These are phyloP conservation scores for Leccinum variicolor DNA, from an alignment of 768 basidiomycete genomes.

Conservation along the genomic window DNA sequence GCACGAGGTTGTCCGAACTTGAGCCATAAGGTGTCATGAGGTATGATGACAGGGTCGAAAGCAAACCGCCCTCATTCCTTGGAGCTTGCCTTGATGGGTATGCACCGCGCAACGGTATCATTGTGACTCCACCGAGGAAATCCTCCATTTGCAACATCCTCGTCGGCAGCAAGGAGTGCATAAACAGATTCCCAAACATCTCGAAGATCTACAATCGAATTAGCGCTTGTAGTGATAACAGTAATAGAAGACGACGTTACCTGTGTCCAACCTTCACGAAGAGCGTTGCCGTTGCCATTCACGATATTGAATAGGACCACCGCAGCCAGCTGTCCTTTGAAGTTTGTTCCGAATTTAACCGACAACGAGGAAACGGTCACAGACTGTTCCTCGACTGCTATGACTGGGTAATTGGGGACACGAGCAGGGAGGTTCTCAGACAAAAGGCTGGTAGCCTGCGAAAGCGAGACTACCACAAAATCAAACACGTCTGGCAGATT, in stretches of 20 bases:
- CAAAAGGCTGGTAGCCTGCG: slow-evolving; percentile 85
- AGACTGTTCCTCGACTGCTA: slow-evolving; percentile 86
- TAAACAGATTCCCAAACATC: slow-evolving; percentile 95
- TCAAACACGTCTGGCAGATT: slow-evolving; percentile 94
- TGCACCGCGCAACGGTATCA: slow-evolving; percentile 84
- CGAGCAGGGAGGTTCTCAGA: slow-evolving; percentile 66
- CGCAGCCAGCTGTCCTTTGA: slow-evolving; percentile 93
- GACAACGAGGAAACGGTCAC: slow-evolving; percentile 91
- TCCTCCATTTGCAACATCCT: slow-evolving; percentile 97
- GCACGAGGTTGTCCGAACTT: slow-evolving; percentile 71
- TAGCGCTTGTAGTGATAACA: neutral
- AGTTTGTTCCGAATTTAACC: slow-evolving; percentile 90
- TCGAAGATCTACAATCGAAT: slow-evolving; percentile 75
- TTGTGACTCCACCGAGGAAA: slow-evolving; percentile 91
- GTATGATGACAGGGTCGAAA: slow-evolving; percentile 93
- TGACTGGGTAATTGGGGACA: slow-evolving; percentile 81
- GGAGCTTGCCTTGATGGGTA: slow-evolving; percentile 59
- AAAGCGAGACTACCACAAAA: slow-evolving; percentile 89
- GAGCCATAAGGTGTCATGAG: slow-evolving; percentile 90
- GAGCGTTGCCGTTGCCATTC: slow-evolving; percentile 90
- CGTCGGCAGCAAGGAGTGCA: slow-evolving; percentile 87
- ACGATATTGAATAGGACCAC: slow-evolving; percentile 98
- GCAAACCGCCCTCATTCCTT: slow-evolving; percentile 82
- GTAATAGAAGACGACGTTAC: slow-evolving; percentile 36
- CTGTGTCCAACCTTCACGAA: slow-evolving; percentile 94